Conservation (phyloP, 2,329 filamentous ascomycete genomes). For the Exophiala lecanii-corni region DNA sequence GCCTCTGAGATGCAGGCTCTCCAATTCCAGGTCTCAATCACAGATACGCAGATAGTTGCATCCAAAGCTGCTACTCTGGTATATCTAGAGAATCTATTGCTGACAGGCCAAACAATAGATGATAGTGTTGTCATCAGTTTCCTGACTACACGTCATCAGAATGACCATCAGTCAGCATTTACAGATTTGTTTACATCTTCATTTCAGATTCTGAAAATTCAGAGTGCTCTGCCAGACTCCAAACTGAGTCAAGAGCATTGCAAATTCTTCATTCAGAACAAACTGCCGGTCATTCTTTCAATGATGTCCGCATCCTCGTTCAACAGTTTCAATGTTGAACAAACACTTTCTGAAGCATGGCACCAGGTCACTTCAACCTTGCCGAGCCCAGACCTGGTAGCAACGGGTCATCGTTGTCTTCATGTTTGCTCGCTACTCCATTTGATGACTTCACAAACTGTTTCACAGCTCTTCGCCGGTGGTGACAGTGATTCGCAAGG, state of each 20-base stretch:
- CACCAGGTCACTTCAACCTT: slow-evolving; percentile 58
- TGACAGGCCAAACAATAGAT: slow-evolving; percentile 76
- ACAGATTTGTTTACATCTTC: slow-evolving; percentile 81
- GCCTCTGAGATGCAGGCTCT: slow-evolving; percentile 32
- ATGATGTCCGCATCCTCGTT: slow-evolving; percentile 55
- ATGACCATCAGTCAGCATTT: slow-evolving; percentile 70
- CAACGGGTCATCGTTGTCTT: slow-evolving; percentile 76
- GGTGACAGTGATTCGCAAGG: slow-evolving; percentile 78
- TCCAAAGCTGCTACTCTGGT: slow-evolving; percentile 80
- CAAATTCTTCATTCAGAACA: slow-evolving; percentile 80
- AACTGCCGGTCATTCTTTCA: slow-evolving; percentile 58
- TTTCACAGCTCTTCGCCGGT: slow-evolving; percentile 68
- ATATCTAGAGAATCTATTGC: slow-evolving; percentile 75
- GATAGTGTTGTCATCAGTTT: slow-evolving; percentile 74
- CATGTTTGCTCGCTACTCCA: slow-evolving; percentile 86
- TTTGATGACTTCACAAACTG: slow-evolving; percentile 71
- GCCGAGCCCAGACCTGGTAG: slow-evolving; percentile 60
- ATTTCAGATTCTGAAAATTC: slow-evolving; percentile 78
- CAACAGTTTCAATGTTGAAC: slow-evolving; percentile 56
- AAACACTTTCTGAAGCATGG: slow-evolving; percentile 64
- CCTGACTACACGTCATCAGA: slow-evolving; percentile 77
- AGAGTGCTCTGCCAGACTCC: slow-evolving; percentile 47
- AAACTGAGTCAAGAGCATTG: slow-evolving; percentile 55
- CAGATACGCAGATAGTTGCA: slow-evolving; percentile 67
- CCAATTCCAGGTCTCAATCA: slow-evolving; percentile 51